These are phyloP conservation scores for Beauveria varroae DNA, from an alignment of 2,329 filamentous ascomycete species.

Conservation along the genomic window DNA sequence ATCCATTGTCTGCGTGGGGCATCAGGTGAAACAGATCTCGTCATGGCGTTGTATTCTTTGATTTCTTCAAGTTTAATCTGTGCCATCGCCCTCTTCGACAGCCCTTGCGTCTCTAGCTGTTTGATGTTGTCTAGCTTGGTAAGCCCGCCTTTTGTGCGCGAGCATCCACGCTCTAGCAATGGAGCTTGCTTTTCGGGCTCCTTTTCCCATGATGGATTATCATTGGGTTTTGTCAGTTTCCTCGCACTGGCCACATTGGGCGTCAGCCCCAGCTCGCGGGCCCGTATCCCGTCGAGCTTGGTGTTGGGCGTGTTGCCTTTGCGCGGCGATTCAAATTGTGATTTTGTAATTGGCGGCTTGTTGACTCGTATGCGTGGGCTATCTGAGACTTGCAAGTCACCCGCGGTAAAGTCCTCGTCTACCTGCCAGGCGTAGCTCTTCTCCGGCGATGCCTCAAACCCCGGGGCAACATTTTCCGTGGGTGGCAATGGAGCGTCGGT, in stretches of 20 bases:
- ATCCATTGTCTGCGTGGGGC: conserved; percentile 15
- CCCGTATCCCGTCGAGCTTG: conserved; percentile 38
- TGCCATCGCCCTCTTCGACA: conserved; percentile 41
- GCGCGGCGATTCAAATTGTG: background rate
- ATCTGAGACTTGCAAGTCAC: conserved; percentile 46
- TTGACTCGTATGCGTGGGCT: conserved; percentile 44
- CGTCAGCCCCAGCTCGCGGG: conserved; percentile 25
- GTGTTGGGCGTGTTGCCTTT: conserved; percentile 30
- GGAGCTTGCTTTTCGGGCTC: conserved; percentile 25
- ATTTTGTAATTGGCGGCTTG: conserved; percentile 25
- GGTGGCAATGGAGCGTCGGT: conserved; percentile 27
- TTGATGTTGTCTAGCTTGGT: conserved; percentile 44
- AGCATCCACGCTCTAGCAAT: conserved; percentile 22
- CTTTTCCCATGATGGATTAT: conserved; percentile 28
- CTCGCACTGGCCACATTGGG: background rate
- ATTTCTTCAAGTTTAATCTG: conserved; percentile 45
- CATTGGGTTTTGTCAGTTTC: conserved; percentile 25
- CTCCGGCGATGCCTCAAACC: conserved; percentile 31
- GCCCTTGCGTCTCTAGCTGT: conserved; percentile 33
- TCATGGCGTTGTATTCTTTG: conserved; percentile 40
- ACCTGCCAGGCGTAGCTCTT: conserved; percentile 50
- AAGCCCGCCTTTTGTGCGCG: conserved; percentile 25
- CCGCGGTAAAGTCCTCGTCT: conserved; percentile 50
- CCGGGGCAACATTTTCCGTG: conserved; percentile 18
- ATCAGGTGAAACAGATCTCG: conserved; percentile 36